Evolutionary conservation across 73 alveolate species (phyloP).

Genomic region (Paramecium primaurelia): DNA sequence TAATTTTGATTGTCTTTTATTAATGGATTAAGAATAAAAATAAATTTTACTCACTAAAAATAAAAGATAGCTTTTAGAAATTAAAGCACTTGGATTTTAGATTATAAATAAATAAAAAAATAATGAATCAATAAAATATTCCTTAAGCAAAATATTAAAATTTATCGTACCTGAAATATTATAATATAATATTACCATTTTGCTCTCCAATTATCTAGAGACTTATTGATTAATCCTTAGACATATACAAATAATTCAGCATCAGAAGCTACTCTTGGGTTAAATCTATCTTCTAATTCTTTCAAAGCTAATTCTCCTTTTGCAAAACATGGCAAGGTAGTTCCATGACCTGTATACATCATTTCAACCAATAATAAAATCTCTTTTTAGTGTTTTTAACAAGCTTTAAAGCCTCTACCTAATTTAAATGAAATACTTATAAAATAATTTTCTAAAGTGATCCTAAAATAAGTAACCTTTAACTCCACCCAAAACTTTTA

Average conservation of each 20-base stretch:
- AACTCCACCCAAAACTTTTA: slow-evolving; percentile 90
- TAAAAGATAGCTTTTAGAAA: too few species aligned
- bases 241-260: slow-evolving; percentile 22
- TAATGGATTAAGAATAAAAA: not conserved
- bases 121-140: not conserved
- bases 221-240: slow-evolving; percentile 28
- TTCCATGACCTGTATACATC: slow-evolving; percentile 93
- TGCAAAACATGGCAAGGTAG: slow-evolving; percentile 91
- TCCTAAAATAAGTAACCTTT: slow-evolving; percentile 60
- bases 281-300: slow-evolving; percentile 87
- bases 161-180: not conserved
- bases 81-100: not conserved
- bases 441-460: slow-evolving; percentile 59
- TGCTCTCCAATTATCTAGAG: slow-evolving; percentile 63
- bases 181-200: not conserved
- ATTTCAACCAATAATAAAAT: slow-evolving; percentile 89
- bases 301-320: slow-evolving; percentile 86
- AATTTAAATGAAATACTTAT: not conserved
- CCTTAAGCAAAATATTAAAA: not conserved
- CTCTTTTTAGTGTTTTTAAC: slow-evolving; percentile 87
- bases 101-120: not conserved
- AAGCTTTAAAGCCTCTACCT: slow-evolving; percentile 79
- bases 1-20: not conserved
- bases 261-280: slow-evolving; percentile 23
- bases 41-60: not conserved